Evolutionary conservation across 148 eudicot species (phyloP).

Genomic region (Cornus suecica): DNA sequence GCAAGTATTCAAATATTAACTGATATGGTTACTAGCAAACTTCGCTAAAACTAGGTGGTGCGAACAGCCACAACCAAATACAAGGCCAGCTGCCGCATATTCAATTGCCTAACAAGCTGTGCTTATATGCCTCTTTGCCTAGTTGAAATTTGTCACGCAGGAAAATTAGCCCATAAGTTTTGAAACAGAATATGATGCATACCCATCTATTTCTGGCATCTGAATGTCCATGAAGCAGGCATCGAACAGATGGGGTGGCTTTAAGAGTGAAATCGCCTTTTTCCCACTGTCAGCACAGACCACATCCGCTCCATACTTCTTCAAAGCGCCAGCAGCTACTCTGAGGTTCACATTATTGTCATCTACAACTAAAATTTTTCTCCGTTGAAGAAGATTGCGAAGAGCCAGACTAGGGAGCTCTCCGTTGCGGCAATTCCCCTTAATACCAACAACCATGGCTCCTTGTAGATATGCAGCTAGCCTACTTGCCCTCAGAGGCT

Average conservation of each 20-base stretch:
- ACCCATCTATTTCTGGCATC: constrained; percentile 99
- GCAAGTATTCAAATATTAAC: too few relatives aligned
- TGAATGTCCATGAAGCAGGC: constrained; percentile 99
- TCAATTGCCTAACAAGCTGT: background rate
- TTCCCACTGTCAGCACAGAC: constrained; percentile 79
- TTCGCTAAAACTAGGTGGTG: background rate
- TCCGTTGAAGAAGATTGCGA: constrained; percentile 63
- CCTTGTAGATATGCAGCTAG: constrained; percentile 81
- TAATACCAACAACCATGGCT: constrained; percentile 70
- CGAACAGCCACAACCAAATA: background rate
- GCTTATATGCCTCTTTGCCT: too few relatives aligned
- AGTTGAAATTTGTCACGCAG: too few relatives aligned
- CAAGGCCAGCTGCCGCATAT: background rate
- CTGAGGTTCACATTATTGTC: constrained; percentile 78
- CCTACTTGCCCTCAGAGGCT: constrained; percentile 87
- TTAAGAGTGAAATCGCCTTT: constrained; percentile 57
- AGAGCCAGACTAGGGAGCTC: constrained; percentile 45
- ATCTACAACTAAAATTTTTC: constrained; percentile 86
- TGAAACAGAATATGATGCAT: constrained; percentile 19
- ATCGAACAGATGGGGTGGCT: constrained; percentile 74
- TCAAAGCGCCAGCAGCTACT: constrained; percentile 88
- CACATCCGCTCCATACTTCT: constrained; percentile 93
- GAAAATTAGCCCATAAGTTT: background rate
- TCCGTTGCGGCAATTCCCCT: constrained; percentile 47
- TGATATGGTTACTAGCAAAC: background rate